phyloP scores from a whole-genome alignment of 306 rosid genomes.

The Cicer bijugum region DNA sequence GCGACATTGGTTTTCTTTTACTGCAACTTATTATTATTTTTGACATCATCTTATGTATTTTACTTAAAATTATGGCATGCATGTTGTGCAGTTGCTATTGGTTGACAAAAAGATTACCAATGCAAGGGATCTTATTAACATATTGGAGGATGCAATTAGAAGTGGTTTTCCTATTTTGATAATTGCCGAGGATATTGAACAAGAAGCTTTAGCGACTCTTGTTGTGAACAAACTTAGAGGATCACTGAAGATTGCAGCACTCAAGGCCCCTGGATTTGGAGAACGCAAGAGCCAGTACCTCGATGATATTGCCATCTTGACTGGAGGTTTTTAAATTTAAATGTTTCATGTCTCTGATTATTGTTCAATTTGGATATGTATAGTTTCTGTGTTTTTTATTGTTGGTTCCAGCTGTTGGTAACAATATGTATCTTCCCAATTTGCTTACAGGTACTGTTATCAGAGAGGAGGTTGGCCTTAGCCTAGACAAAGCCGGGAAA shows the following conservation, averaged over 20 bases:
- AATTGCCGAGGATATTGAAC: constrained; percentile 94
- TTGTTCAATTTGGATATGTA: not conserved
- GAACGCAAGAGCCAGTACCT: constrained; percentile 99
- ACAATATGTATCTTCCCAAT: constrained; percentile 6
- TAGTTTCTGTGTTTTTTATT: not conserved
- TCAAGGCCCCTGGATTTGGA: constrained; percentile 99
- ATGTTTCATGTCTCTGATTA: not conserved
- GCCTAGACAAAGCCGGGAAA: constrained; percentile 86
- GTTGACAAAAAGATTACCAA: constrained; percentile 93
- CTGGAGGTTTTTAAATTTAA: constrained; percentile 68
- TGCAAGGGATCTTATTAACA: constrained; percentile 87
- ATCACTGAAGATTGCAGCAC: constrained; percentile 91
- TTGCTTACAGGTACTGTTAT: constrained; percentile 75
- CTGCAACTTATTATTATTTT: not conserved
- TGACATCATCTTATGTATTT: not conserved
- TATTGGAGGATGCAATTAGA: constrained; percentile 91
- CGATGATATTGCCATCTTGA: constrained; percentile 91
- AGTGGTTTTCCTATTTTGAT: constrained; percentile 83
- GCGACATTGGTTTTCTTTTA: constrained; percentile 8
- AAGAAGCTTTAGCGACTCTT: constrained; percentile 97
- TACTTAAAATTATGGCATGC: not conserved
- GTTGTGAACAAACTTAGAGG: constrained; percentile 98
- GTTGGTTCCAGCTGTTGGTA: constrained; percentile 4
- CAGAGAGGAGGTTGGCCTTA: constrained; percentile 95
- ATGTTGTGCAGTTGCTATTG: constrained; percentile 75